Percentiles rank a stretch among this genome's conserved stretches.
Evolutionary conservation across 2,329 filamentous ascomycete genomes (phyloP).

Genomic region (Penicillium expansum): DNA sequence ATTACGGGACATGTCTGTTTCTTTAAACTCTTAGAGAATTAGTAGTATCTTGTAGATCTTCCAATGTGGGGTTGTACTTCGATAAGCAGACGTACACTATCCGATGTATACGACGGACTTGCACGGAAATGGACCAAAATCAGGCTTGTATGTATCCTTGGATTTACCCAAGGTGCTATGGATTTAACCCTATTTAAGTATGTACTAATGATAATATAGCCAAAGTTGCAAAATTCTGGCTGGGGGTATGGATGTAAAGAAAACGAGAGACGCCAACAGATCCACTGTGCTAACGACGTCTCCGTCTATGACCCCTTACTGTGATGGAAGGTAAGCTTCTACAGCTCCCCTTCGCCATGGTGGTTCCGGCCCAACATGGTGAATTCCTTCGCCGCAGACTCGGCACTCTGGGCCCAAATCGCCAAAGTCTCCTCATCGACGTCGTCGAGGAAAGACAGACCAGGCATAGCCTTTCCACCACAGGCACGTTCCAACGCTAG

Average conservation of each 20-base stretch:
- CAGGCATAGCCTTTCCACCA: slow-evolving; percentile 63
- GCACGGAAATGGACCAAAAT: background rate
- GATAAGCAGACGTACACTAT: background rate
- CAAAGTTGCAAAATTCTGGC: background rate
- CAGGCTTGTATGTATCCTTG: background rate
- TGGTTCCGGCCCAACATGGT: slow-evolving; percentile 10
- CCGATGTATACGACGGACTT: background rate
- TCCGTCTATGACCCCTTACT: background rate
- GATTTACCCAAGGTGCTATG: background rate
- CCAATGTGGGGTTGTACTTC: background rate
- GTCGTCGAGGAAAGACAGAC: slow-evolving; percentile 51
- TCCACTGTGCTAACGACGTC: background rate
- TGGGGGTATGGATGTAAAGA: background rate
- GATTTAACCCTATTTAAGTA: background rate
- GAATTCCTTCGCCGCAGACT: slow-evolving; percentile 25
- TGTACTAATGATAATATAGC: slow-evolving; percentile 9
- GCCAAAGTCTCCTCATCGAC: slow-evolving; percentile 22
- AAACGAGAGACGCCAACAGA: background rate
- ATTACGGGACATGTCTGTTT: slow-evolving; percentile 10
- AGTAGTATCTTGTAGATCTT: background rate
- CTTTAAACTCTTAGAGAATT: background rate
- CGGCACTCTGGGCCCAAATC: slow-evolving; percentile 23
- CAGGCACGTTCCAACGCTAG: slow-evolving; percentile 78
- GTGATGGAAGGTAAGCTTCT: background rate
- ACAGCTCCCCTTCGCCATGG: slow-evolving; percentile 27